phyloP scores from a whole-genome alignment of 345 rosid species.

The Turritis glabra region DNA sequence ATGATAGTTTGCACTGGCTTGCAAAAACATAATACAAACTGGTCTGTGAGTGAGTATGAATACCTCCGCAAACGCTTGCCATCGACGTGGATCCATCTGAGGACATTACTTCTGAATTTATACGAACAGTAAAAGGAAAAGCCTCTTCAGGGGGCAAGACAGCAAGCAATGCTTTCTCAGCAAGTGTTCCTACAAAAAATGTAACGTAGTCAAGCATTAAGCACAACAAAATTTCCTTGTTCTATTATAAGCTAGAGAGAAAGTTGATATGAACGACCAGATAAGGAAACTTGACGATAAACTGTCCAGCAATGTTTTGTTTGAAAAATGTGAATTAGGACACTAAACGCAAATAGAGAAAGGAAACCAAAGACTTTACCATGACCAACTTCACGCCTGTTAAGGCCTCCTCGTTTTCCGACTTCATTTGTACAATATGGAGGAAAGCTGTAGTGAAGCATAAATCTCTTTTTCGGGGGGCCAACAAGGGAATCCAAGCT shows the following conservation, averaged over 20 bases:
- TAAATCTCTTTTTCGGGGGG: conserved; percentile 87
- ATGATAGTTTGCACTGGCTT: not conserved
- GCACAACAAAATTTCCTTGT: not conserved
- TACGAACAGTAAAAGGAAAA: conserved; percentile 77
- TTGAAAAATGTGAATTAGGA: not conserved
- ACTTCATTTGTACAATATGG: conserved; percentile 94
- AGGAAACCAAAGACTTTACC: conserved; percentile 47
- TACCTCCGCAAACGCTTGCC: conserved; percentile 99
- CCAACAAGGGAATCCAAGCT: conserved; percentile 83
- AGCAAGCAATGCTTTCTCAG: conserved; percentile 93
- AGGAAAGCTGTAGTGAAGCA: conserved; percentile 98
- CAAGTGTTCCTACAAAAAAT: conserved; percentile 72
- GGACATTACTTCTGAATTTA: conserved; percentile 96
- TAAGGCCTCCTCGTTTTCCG: conserved; percentile 87
- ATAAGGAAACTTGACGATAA: not conserved
- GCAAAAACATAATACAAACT: not conserved
- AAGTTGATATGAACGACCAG: not conserved
- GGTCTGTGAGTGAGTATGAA: conserved; percentile 4
- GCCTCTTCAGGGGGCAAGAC: conserved; percentile 84
- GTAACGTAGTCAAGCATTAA: not conserved
- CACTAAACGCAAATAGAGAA: not conserved
- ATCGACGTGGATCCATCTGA: conserved; percentile 99
- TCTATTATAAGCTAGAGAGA: not conserved
- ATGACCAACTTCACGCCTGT: conserved; percentile 99
- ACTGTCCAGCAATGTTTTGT: not conserved